Conservation (phyloP, 805 yeast genomes). For the Candida chauliodis region DNA sequence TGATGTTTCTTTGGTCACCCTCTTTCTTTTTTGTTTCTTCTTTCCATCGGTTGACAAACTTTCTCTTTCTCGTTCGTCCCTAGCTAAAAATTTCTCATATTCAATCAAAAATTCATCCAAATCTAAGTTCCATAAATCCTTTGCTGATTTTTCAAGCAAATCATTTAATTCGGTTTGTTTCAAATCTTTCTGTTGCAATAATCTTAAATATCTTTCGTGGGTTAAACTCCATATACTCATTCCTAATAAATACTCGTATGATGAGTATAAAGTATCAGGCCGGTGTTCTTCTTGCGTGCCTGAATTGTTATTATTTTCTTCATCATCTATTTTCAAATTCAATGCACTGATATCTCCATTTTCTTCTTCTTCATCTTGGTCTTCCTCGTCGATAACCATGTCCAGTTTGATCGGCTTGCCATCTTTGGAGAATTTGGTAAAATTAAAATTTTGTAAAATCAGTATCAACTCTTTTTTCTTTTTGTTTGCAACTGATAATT, state of each 20-base stretch:
- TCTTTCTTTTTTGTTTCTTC: slow-evolving; percentile 29
- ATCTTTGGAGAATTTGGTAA: slow-evolving; percentile 71
- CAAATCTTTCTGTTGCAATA: slow-evolving; percentile 67
- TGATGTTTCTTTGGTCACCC: slow-evolving; percentile 11
- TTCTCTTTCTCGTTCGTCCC: slow-evolving; percentile 59
- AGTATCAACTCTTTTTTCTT: slow-evolving; percentile 61
- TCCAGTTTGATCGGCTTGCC: slow-evolving; percentile 55
- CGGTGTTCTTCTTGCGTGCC: slow-evolving; percentile 30
- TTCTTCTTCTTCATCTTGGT: slow-evolving; percentile 40
- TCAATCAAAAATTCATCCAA: slow-evolving; percentile 65
- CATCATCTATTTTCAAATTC: slow-evolving; percentile 8
- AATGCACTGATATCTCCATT: slow-evolving; percentile 23
- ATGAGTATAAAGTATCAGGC: slow-evolving; percentile 55
- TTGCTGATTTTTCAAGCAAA: slow-evolving; percentile 67
- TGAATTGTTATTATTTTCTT: slow-evolving; percentile 15
- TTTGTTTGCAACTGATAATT: slow-evolving; percentile 70
- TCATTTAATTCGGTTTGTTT: slow-evolving; percentile 68
- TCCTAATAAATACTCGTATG: slow-evolving; percentile 83
- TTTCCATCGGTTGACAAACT: slow-evolving; percentile 46
- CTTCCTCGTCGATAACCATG: slow-evolving; percentile 21
- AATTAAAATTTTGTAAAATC: slow-evolving; percentile 59
- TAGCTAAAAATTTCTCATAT: slow-evolving; percentile 66
- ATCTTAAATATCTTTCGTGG: slow-evolving; percentile 77
- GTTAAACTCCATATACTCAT: slow-evolving; percentile 95
- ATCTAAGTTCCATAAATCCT: slow-evolving; percentile 85